Conservation (phyloP, 306 rosid genomes). For the Cicer pinnatifidum region DNA sequence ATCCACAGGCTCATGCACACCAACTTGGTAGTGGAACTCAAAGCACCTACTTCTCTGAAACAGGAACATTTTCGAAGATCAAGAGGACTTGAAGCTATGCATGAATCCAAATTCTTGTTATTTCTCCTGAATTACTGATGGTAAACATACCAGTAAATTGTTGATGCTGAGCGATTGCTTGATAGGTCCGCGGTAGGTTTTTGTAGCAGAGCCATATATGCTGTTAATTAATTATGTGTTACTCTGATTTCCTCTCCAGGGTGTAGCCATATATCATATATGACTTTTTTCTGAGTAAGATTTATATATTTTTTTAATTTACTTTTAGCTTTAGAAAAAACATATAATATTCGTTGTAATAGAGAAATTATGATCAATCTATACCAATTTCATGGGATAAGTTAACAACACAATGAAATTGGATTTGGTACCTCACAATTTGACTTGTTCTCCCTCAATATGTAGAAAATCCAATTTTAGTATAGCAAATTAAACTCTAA, state of each 20-base stretch:
- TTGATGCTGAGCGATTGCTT: constrained; percentile 22
- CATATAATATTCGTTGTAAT: too few relatives aligned
- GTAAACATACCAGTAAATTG: not conserved
- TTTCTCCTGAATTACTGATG: constrained; percentile 14
- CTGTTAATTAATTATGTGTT: not conserved
- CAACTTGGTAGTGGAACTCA: constrained; percentile 96
- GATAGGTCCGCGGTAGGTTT: constrained; percentile 33
- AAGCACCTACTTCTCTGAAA: constrained; percentile 95
- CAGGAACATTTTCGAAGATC: constrained; percentile 92
- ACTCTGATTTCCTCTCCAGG: constrained; percentile 24
- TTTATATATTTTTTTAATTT: too few relatives aligned
- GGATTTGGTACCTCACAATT: too few relatives aligned
- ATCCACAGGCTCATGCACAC: constrained; percentile 95
- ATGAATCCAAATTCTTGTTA: constrained; percentile 7
- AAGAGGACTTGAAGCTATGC: constrained; percentile 64
- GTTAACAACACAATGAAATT: too few relatives aligned
- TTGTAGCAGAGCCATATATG: not conserved
- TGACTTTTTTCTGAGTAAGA: too few relatives aligned
- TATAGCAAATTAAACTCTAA: too few relatives aligned
- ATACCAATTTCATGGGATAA: not conserved
- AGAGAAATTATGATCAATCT: constrained; percentile 6
- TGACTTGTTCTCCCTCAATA: too few relatives aligned
- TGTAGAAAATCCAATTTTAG: too few relatives aligned
- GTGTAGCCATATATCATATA: not conserved
- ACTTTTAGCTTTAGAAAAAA: too few relatives aligned